These are phyloP conservation scores for Fusarium nisikadoi DNA, from an alignment of 2,329 filamentous ascomycete genomes.

Conservation along the genomic window DNA sequence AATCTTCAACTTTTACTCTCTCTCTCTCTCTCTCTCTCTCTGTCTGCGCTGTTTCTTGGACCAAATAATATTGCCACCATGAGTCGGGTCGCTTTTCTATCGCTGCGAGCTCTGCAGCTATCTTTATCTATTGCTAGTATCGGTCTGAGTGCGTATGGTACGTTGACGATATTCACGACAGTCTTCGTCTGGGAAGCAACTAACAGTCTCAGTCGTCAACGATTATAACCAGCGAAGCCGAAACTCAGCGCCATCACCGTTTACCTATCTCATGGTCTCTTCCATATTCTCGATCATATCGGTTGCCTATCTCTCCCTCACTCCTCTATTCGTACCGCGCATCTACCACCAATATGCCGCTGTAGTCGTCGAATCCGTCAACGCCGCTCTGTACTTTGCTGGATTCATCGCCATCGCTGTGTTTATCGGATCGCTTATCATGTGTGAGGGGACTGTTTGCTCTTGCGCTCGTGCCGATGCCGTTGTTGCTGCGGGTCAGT, in stretches of 20 bases:
- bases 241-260: slow-evolving; percentile 62
- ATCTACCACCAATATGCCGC: slow-evolving; percentile 61
- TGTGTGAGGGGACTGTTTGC: slow-evolving; percentile 69
- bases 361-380: slow-evolving; percentile 61
- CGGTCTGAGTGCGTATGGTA: slow-evolving; percentile 41
- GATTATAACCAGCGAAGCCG: slow-evolving; percentile 67
- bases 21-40: background rate
- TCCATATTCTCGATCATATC: slow-evolving; percentile 66
- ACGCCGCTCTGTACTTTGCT: slow-evolving; percentile 67
- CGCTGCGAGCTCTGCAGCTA: slow-evolving; percentile 41
- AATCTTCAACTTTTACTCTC: background rate
- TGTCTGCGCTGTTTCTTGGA: background rate
- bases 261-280: slow-evolving; percentile 68
- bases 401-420: slow-evolving; percentile 68
- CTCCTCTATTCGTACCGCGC: slow-evolving; percentile 57
- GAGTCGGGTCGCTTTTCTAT: slow-evolving; percentile 28
- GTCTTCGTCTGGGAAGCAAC: background rate
- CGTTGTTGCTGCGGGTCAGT: slow-evolving; percentile 65
- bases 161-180: background rate
- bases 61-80: slow-evolving; percentile 23
- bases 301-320: slow-evolving; percentile 63
- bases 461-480: slow-evolving; percentile 63
- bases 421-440: slow-evolving; percentile 65
- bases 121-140: slow-evolving; percentile 39
- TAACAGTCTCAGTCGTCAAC: slow-evolving; percentile 60